These are phyloP conservation scores for Amaranthus palmeri DNA, from an alignment of 148 eudicot species.

Conservation along the genomic window DNA sequence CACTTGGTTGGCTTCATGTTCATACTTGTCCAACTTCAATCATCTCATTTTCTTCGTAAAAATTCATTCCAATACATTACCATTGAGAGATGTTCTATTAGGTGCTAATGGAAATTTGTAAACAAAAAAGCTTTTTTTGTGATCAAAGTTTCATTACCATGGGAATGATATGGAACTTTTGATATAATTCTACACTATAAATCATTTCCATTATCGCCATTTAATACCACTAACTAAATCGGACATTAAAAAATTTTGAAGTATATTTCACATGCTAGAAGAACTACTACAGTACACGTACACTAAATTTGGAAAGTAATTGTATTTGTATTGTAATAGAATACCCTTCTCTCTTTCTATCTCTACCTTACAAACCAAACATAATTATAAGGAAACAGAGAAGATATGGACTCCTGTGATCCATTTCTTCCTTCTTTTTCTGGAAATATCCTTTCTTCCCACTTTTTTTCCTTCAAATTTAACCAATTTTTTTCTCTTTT, in stretches of 20 bases:
- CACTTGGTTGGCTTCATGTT: too few relatives aligned
- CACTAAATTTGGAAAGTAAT: neutral
- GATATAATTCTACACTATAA: too few relatives aligned
- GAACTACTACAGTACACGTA: constrained; percentile 17
- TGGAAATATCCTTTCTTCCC: constrained; percentile 13
- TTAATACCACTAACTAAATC: too few relatives aligned
- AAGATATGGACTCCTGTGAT: constrained; percentile 26
- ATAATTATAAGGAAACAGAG: neutral
- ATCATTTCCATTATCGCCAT: too few relatives aligned
- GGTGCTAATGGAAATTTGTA: neutral
- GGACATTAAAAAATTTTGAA: too few relatives aligned
- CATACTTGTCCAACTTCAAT: too few relatives aligned
- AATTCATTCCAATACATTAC: too few relatives aligned
- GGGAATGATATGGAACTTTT: too few relatives aligned
- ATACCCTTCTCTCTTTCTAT: constrained; percentile 8
- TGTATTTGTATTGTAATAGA: too few relatives aligned
- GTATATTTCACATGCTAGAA: neutral
- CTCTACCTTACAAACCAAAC: constrained; percentile 10
- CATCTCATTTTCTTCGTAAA: too few relatives aligned
- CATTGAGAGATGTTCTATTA: too few relatives aligned
- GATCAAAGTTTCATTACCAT: too few relatives aligned
- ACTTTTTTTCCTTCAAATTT: constrained; percentile 14
- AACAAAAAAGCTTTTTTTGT: constrained; percentile 13
- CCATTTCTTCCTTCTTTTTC: constrained; percentile 27
- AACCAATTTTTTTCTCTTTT: neutral